A percentile compares a stretch with the other conserved stretches of the same genome.
phyloP scores from a whole-genome alignment of 306 rosid genomes.

The Notholithocarpus densiflorus region DNA sequence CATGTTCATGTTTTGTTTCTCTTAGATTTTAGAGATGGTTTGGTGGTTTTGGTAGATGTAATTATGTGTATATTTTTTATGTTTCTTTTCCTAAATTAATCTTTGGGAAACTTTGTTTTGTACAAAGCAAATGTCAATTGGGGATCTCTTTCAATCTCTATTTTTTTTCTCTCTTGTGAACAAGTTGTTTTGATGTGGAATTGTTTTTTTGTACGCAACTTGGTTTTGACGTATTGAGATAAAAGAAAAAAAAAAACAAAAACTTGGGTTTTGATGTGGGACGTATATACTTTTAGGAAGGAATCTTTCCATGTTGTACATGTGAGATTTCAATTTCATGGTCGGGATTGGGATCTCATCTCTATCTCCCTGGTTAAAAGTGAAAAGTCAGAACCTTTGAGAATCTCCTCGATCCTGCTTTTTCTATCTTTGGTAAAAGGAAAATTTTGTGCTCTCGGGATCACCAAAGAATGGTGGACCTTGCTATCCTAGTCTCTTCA shows the following conservation, averaged over 20 bases:
- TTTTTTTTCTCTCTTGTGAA: not conserved
- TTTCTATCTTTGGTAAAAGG: not conserved
- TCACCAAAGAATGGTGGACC: constrained; percentile 11
- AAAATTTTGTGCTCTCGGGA: constrained; percentile 16
- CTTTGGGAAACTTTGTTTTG: constrained; percentile 13
- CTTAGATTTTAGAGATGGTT: constrained; percentile 6
- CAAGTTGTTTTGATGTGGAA: not conserved
- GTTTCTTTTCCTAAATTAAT: not conserved
- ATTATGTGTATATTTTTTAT: constrained; percentile 30
- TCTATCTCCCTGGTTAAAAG: not conserved
- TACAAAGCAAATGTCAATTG: constrained; percentile 3
- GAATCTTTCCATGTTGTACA: not conserved
- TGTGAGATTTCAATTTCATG: not conserved
- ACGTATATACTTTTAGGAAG: not conserved
- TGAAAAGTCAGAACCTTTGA: not conserved
- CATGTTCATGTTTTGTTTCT: not conserved
- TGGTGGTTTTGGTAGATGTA: constrained; percentile 29
- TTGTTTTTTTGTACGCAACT: not conserved
- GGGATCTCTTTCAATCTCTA: not conserved
- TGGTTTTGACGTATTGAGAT: not conserved
- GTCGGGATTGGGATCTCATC: not conserved
- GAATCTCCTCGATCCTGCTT: constrained; percentile 9
- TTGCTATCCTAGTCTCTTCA: too few species aligned
- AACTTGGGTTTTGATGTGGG: too few species aligned
- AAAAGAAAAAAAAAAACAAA: not conserved